Conservation (phyloP, 768 basidiomycete species). For the Cystoderma amianthinum region DNA sequence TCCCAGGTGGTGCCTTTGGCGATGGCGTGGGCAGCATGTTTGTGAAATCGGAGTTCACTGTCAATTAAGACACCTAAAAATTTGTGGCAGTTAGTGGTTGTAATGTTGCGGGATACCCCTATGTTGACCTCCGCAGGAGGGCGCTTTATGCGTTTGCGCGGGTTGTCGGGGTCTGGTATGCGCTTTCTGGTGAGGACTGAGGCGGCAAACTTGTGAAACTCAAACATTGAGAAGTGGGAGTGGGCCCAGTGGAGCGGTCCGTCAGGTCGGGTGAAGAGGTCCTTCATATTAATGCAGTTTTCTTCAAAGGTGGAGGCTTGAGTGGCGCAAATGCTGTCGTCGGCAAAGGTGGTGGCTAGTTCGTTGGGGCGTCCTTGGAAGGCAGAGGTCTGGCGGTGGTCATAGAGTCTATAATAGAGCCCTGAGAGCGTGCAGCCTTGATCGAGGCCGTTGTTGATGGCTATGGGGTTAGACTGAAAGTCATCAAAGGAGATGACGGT, state of each 20-base stretch:
- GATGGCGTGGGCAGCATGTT: not conserved
- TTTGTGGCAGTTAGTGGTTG: slow-evolving; percentile 9
- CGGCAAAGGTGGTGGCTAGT: slow-evolving; percentile 7
- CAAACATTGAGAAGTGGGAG: slow-evolving; percentile 14
- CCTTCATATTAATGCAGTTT: slow-evolving; percentile 7
- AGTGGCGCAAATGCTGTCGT: slow-evolving; percentile 11
- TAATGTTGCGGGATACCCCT: slow-evolving; percentile 5
- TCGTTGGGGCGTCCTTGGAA: not conserved
- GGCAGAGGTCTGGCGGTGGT: slow-evolving; percentile 7
- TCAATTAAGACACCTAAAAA: slow-evolving; percentile 24
- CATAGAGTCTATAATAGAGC: slow-evolving; percentile 15
- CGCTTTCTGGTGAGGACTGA: slow-evolving; percentile 4
- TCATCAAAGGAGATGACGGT: slow-evolving; percentile 9
- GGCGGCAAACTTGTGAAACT: slow-evolving; percentile 13
- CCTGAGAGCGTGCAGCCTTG: slow-evolving; percentile 15
- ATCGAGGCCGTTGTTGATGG: slow-evolving; percentile 10
- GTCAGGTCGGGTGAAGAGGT: slow-evolving; percentile 7
- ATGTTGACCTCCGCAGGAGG: not conserved
- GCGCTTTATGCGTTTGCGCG: not conserved
- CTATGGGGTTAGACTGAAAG: slow-evolving; percentile 7
- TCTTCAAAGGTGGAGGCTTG: slow-evolving; percentile 6
- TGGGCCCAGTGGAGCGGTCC: slow-evolving; percentile 19
- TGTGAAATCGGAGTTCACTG: slow-evolving; percentile 14
- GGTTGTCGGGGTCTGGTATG: no score
- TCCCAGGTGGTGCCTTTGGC: slow-evolving; percentile 15